Evolutionary conservation across 352 stramenopile genomes (phyloP).

Genomic region (Pythium brassicae): DNA sequence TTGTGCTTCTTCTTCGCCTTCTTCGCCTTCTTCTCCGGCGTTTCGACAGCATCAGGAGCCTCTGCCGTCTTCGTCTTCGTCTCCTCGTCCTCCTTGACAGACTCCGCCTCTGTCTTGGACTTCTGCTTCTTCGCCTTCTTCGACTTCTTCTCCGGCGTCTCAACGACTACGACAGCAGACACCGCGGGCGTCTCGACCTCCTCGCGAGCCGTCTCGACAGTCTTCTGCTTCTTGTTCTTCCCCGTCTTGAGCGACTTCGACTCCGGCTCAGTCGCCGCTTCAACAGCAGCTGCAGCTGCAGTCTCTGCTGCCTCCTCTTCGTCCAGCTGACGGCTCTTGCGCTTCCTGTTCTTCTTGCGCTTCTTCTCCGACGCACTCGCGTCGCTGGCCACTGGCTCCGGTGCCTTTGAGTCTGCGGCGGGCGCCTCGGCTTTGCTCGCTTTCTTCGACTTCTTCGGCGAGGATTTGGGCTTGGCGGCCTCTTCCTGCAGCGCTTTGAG

Average conservation of each 20-base stretch:
- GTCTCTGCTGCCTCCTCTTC: conserved; percentile 10
- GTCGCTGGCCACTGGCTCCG: conserved; percentile 6
- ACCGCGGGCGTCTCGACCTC: background rate
- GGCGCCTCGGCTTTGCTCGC: background rate
- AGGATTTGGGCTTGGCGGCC: conserved; percentile 16
- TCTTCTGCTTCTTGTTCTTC: conserved; percentile 26
- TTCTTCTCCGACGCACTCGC: conserved; percentile 13
- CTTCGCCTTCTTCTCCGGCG: conserved; percentile 15
- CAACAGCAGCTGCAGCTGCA: background rate
- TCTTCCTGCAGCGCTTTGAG: conserved; percentile 51
- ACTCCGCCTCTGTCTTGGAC: conserved; percentile 18
- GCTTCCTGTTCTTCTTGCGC: conserved; percentile 46
- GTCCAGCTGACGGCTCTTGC: conserved; percentile 25
- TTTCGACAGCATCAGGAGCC: background rate
- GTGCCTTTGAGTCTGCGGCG: background rate
- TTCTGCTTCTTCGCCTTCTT: conserved; percentile 27
- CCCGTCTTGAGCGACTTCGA: conserved; percentile 18
- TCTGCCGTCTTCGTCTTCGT: conserved; percentile 3
- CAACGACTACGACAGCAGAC: background rate
- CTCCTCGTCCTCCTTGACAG: background rate
- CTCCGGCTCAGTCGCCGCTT: background rate
- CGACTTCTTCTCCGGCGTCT: conserved; percentile 9
- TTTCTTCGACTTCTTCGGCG: conserved; percentile 24
- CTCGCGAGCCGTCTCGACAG: conserved; percentile 11
- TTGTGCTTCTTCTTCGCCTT: conserved; percentile 23